phyloP scores from a whole-genome alignment of 179 eudicot species.

The Nepenthes alata region DNA sequence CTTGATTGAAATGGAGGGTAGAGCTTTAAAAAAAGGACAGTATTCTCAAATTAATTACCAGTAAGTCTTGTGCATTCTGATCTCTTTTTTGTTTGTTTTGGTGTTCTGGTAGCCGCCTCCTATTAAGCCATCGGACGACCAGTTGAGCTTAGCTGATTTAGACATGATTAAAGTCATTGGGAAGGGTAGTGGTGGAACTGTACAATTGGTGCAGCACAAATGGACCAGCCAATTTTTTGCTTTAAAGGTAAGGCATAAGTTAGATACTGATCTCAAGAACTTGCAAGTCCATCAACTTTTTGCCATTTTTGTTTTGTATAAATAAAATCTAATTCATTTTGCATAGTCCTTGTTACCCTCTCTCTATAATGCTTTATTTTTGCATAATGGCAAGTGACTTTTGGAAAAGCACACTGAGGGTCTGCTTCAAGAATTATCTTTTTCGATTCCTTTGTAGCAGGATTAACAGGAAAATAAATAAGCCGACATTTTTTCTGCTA shows the following conservation, averaged over 20 bases:
- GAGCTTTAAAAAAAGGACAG: not conserved
- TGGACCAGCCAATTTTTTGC: slow-evolving; percentile 98
- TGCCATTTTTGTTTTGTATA: not conserved
- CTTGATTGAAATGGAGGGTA: not conserved
- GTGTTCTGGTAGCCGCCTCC: slow-evolving; percentile 59
- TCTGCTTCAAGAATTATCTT: too few relatives aligned
- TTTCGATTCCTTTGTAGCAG: too few relatives aligned
- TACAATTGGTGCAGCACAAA: slow-evolving; percentile 92
- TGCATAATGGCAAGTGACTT: too few relatives aligned
- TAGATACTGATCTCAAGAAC: not conserved
- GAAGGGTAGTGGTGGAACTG: slow-evolving; percentile 90
- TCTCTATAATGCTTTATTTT: too few relatives aligned
- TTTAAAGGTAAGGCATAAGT: slow-evolving; percentile 51
- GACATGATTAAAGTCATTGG: slow-evolving; percentile 90
- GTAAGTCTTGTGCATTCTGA: slow-evolving; percentile 2
- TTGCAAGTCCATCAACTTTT: not conserved
- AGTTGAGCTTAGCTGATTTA: slow-evolving; percentile 84
- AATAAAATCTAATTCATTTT: not conserved
- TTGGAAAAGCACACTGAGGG: too few relatives aligned
- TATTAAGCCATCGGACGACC: slow-evolving; percentile 82
- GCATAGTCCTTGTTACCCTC: not conserved
- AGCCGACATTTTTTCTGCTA: too few relatives aligned
- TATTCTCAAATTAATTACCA: too few relatives aligned
- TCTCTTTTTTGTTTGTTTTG: not conserved
- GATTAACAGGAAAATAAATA: too few relatives aligned